Percentiles rank a stretch among this genome's conserved stretches.
Conservation (phyloP, 176 grass and related monocot species). For the Cenchrus purpureus region DNA sequence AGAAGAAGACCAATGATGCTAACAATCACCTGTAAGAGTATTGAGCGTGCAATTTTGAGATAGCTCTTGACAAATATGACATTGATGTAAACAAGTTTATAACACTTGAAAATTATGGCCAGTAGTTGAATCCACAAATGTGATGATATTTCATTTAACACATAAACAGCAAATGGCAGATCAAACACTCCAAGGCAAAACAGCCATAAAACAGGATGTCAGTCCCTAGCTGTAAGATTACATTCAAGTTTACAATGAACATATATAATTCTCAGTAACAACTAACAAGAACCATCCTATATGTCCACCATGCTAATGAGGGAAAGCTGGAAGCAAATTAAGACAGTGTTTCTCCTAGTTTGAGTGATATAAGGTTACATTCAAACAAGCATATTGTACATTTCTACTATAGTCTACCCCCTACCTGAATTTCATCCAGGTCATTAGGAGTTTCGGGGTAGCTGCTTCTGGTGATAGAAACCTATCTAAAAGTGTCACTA, state of each 20-base stretch:
- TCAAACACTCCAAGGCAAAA: neutral
- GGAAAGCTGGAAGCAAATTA: slow-evolving; percentile 22
- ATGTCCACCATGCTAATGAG: neutral
- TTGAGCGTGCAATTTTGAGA: slow-evolving; percentile 17
- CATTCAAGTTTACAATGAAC: neutral
- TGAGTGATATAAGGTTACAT: neutral
- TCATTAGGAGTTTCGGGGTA: slow-evolving; percentile 17
- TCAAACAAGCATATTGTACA: slow-evolving; percentile 5
- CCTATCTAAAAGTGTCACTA: neutral
- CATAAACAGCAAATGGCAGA: slow-evolving; percentile 33
- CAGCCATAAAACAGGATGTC: neutral
- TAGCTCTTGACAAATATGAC: neutral
- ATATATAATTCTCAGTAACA: neutral
- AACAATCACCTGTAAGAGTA: slow-evolving; percentile 64
- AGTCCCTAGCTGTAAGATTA: neutral
- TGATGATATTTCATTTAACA: slow-evolving; percentile 8
- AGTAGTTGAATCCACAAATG: slow-evolving; percentile 9
- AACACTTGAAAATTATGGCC: neutral
- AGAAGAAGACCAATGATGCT: slow-evolving; percentile 88
- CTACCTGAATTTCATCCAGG: neutral
- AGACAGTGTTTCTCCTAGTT: neutral
- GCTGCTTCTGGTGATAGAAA: neutral
- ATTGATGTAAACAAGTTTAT: neutral
- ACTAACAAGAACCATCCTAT: neutral
- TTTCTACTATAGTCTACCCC: neutral